Conservation (phyloP, 2,329 filamentous ascomycete species). For the Aspergillus sp. region DNA sequence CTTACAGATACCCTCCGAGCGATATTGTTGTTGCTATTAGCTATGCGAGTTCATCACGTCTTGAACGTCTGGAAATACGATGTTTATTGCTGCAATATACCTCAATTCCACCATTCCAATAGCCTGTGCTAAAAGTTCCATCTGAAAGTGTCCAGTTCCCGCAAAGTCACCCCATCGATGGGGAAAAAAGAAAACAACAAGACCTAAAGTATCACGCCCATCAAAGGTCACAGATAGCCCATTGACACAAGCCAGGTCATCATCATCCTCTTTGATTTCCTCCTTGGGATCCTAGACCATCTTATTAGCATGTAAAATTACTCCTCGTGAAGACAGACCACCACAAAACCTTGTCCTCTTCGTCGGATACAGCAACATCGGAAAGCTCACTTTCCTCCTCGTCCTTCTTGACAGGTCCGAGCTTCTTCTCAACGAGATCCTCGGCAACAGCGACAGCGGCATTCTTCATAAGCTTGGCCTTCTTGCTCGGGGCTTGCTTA, state of each 20-base stretch:
- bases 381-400: neutral
- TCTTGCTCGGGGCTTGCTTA: neutral
- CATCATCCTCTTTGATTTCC: too few species aligned
- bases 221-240: neutral
- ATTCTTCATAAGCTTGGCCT: slow-evolving; percentile 5
- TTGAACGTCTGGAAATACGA: neutral
- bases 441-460: slow-evolving; percentile 10
- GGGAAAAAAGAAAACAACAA: too few species aligned
- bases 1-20: slow-evolving; percentile 21
- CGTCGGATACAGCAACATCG: neutral
- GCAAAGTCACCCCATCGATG: too few species aligned
- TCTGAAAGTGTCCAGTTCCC: too few species aligned
- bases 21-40: slow-evolving; percentile 7
- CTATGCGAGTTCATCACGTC: neutral
- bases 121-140: neutral
- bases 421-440: slow-evolving; percentile 1
- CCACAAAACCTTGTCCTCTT: neutral
- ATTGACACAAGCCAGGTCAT: neutral
- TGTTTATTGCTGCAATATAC: neutral
- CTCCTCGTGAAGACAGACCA: too few species aligned
- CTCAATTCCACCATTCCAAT: neutral
- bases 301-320: neutral
- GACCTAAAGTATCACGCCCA: neutral
- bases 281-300: neutral
- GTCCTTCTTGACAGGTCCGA: neutral